Evolutionary conservation across 164 flowering plant species (phyloP).

Genomic region (Paratinospora sagittata): DNA sequence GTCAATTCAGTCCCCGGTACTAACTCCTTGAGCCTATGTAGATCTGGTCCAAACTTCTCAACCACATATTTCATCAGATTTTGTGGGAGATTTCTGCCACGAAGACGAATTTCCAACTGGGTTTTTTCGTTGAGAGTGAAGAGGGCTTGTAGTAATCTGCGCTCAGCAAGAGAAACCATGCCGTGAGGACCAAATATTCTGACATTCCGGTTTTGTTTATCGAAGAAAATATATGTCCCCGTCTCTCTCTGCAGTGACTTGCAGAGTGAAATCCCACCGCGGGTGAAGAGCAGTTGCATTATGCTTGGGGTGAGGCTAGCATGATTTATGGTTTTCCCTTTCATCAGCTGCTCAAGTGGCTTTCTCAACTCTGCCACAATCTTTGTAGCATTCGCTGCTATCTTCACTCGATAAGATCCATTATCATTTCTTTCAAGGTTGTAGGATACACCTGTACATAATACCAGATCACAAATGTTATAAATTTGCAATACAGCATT

Average conservation of each 20-base stretch:
- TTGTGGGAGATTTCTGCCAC: conserved; percentile 50
- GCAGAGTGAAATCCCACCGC: conserved; percentile 56
- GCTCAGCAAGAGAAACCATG: conserved; percentile 40
- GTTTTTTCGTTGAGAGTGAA: conserved; percentile 48
- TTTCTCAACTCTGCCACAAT: conserved; percentile 75
- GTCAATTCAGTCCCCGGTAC: conserved; percentile 54
- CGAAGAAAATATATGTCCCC: conserved; percentile 58
- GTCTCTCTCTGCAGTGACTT: conserved; percentile 57
- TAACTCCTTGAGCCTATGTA: conserved; percentile 63
- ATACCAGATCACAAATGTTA: neutral
- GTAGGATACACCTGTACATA: conserved; percentile 52
- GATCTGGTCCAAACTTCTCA: conserved; percentile 69
- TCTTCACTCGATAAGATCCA: conserved; percentile 70
- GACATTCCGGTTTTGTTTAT: conserved; percentile 40
- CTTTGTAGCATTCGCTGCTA: conserved; percentile 75
- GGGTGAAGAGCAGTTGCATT: conserved; percentile 51
- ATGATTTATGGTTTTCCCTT: conserved; percentile 55
- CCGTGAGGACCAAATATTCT: conserved; percentile 59
- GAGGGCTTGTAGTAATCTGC: conserved; percentile 49
- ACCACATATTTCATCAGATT: conserved; percentile 76
- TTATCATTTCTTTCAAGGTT: conserved; percentile 43
- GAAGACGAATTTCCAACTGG: conserved; percentile 63
- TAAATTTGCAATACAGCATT: neutral
- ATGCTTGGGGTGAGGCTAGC: conserved; percentile 48
- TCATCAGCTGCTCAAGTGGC: conserved; percentile 75